These are phyloP conservation scores for Salvia hispanica DNA, from an alignment of 257 asterid species.

Conservation along the genomic window DNA sequence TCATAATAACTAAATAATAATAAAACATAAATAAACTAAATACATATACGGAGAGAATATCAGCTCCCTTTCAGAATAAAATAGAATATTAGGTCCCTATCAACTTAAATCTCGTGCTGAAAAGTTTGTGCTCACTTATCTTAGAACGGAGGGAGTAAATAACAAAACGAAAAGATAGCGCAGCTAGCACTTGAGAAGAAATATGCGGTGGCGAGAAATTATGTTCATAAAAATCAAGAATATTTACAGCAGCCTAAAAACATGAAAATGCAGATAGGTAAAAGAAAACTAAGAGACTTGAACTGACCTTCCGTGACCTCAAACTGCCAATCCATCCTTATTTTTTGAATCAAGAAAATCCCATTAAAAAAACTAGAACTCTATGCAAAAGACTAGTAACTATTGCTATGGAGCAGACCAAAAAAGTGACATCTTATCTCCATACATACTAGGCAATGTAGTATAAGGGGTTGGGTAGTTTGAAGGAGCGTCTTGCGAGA, in stretches of 20 bases:
- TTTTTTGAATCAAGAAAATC: not conserved
- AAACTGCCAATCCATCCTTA: not conserved
- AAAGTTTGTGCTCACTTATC: too few species aligned
- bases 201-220: not conserved
- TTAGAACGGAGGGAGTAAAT: too few species aligned
- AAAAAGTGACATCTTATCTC: too few species aligned
- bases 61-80: too few species aligned
- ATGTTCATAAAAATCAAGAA: not conserved
- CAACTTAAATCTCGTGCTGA: too few species aligned
- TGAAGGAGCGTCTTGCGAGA: conserved; percentile 73
- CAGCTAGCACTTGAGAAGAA: too few species aligned
- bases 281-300: not conserved
- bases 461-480: conserved; percentile 83
- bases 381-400: conserved; percentile 1
- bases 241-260: conserved; percentile 17
- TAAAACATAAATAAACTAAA: too few species aligned
- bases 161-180: too few species aligned
- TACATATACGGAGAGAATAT: too few species aligned
- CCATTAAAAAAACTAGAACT: not conserved
- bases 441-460: conserved; percentile 49
- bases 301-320: not conserved
- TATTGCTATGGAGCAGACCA: not conserved
- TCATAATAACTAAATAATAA: too few species aligned
- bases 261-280: not conserved
- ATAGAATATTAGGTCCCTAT: too few species aligned